phyloP scores from a whole-genome alignment of 345 rosid species.

The Aquilaria malaccensis region DNA sequence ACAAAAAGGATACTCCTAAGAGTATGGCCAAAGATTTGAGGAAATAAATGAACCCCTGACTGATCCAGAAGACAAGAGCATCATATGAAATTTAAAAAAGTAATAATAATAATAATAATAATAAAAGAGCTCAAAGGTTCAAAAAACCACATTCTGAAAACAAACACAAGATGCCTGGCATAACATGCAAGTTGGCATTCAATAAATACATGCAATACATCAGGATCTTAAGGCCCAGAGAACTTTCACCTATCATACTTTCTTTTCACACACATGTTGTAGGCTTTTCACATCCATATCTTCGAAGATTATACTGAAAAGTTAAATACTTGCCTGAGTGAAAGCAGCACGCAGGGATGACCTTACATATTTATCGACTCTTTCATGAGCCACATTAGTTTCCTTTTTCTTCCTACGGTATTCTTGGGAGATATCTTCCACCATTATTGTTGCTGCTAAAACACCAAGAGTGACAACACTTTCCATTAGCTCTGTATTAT shows the following conservation, averaged over 20 bases:
- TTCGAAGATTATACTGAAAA: background rate
- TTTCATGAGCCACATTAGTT: constrained; percentile 41
- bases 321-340: constrained; percentile 54
- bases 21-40: no score
- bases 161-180: no score
- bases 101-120: background rate
- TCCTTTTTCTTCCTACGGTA: constrained; percentile 51
- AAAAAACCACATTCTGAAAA: no score
- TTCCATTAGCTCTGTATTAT: constrained; percentile 66
- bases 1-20: no score
- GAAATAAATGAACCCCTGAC: no score
- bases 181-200: no score
- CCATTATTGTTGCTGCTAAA: constrained; percentile 59
- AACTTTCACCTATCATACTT: background rate
- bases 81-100: background rate
- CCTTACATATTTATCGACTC: constrained; percentile 78
- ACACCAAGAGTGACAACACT: constrained; percentile 59
- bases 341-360: constrained; percentile 67
- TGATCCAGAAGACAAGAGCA: no score
- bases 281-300: background rate
- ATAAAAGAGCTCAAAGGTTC: background rate
- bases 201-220: no score
- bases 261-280: background rate
- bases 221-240: background rate
- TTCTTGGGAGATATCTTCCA: constrained; percentile 59